phyloP scores from a whole-genome alignment of 192 early-diverging fungal species.

The Backusella australiensis region DNA sequence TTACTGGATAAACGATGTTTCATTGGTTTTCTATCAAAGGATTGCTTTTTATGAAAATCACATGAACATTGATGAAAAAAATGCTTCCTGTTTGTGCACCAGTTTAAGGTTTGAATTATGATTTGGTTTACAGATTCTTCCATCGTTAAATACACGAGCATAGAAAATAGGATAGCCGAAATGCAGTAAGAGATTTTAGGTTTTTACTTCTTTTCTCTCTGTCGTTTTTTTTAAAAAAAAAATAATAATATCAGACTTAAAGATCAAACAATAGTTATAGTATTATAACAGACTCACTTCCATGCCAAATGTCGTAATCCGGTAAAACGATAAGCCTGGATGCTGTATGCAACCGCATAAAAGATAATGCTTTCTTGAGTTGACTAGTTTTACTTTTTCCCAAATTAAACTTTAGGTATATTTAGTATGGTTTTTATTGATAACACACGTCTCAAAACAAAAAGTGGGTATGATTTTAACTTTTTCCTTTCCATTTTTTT shows the following conservation, averaged over 20 bases:
- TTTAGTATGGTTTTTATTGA: neutral
- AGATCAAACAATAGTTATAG: neutral
- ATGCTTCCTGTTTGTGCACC: neutral
- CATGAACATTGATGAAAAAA: neutral
- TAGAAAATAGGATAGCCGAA: neutral
- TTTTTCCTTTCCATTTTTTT: no score
- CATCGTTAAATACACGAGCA: neutral
- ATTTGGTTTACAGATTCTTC: neutral
- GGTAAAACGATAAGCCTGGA: conserved; percentile 2
- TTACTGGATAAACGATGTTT: neutral
- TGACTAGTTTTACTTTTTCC: neutral
- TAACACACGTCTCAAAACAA: neutral
- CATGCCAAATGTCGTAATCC: neutral
- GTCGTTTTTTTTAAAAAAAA: neutral
- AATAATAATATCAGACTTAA: neutral
- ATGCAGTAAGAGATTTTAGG: neutral
- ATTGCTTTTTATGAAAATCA: neutral
- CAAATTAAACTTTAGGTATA: neutral
- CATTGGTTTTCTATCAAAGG: conserved; percentile 3
- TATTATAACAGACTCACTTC: neutral
- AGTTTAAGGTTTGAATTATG: neutral
- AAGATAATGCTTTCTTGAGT: neutral
- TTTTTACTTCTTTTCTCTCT: neutral
- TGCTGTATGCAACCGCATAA: neutral
- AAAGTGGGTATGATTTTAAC: no score